These are phyloP conservation scores for Solanum aculeatissimum DNA, from an alignment of 305 asterid genomes.

Conservation along the genomic window DNA sequence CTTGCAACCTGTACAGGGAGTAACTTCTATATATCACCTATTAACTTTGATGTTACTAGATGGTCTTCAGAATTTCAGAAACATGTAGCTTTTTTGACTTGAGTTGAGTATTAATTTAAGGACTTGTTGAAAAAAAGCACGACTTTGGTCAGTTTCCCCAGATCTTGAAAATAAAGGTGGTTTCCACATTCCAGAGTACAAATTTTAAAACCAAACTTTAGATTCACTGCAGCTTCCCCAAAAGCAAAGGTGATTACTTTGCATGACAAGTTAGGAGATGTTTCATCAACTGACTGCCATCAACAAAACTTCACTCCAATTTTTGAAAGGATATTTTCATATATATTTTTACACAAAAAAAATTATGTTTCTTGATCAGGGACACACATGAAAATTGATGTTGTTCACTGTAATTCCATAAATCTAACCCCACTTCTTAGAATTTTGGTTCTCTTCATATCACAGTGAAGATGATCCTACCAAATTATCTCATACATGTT, in stretches of 20 bases:
- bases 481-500: background rate
- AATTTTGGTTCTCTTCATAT: background rate
- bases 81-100: background rate
- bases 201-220: background rate
- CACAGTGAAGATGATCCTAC: background rate
- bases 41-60: background rate
- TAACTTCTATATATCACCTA: background rate
- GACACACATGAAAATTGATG: background rate
- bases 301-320: background rate
- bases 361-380: background rate
- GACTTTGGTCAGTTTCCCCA: background rate
- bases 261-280: background rate
- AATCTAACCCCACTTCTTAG: background rate
- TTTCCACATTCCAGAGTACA: background rate
- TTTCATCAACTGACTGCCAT: background rate
- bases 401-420: background rate
- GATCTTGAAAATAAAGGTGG: background rate
- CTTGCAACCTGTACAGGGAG: background rate
- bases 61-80: background rate
- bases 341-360: background rate
- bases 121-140: background rate
- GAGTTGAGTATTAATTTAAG: background rate
- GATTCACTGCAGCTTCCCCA: background rate
- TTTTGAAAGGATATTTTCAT: background rate
- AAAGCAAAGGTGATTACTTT: background rate